Conservation (phyloP, 2,329 filamentous ascomycete genomes). For the Calonectria crousiana region DNA sequence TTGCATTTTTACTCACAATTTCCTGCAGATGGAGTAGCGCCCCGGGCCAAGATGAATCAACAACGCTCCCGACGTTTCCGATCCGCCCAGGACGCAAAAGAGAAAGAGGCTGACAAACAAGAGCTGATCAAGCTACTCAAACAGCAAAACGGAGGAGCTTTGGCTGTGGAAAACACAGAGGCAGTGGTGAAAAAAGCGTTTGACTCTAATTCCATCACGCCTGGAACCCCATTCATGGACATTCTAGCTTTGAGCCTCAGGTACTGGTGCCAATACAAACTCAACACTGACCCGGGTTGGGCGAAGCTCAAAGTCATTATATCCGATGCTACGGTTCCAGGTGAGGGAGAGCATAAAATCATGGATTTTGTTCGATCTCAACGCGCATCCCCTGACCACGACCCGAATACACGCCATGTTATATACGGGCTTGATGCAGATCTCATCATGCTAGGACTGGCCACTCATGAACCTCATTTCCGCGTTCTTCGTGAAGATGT, state of each 20-base stretch:
- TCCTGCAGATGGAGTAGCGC: constrained; percentile 87
- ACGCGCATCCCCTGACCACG: constrained; percentile 87
- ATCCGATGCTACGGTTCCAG: constrained; percentile 96
- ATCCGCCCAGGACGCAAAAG: constrained; percentile 91
- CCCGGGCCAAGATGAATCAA: constrained; percentile 99
- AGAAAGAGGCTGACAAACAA: constrained; percentile 92
- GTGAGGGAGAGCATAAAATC: constrained; percentile 99
- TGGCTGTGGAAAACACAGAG: constrained; percentile 72
- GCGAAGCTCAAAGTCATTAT: constrained; percentile 97
- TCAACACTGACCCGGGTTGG: constrained; percentile 97
- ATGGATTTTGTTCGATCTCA: constrained; percentile 99
- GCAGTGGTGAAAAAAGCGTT: constrained; percentile 87
- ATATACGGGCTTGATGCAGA: constrained; percentile 98
- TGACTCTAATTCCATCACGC: constrained; percentile 89
- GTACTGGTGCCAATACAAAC: constrained; percentile 98
- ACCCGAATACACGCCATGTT: constrained; percentile 97
- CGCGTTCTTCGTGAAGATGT: constrained; percentile 97
- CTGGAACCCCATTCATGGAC: constrained; percentile 98
- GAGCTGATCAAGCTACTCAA: constrained; percentile 88
- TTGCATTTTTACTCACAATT: constrained; percentile 42
- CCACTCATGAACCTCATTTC: constrained; percentile 97
- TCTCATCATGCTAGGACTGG: constrained; percentile 97
- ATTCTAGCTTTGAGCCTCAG: constrained; percentile 89
- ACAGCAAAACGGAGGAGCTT: constrained; percentile 77
- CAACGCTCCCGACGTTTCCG: constrained; percentile 96